phyloP scores from a whole-genome alignment of 306 rosid species.

The Trifolium repens region DNA sequence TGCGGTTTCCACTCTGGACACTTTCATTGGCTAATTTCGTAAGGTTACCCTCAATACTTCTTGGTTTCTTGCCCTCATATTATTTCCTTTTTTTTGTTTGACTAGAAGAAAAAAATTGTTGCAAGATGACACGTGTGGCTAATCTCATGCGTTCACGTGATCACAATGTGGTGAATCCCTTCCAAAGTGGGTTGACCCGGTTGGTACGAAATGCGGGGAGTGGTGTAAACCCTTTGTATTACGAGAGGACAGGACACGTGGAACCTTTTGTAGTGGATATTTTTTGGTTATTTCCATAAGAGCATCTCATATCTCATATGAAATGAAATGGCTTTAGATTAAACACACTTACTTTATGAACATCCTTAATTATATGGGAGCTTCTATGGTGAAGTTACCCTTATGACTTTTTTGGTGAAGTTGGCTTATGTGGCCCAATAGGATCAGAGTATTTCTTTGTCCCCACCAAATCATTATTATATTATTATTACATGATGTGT shows the following conservation, averaged over 20 bases:
- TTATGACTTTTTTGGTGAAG: no score
- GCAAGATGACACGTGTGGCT: not conserved
- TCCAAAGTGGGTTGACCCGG: conserved; percentile 12
- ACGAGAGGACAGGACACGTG: not conserved
- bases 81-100: conserved; percentile 43
- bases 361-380: no score
- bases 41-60: conserved; percentile 26
- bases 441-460: no score
- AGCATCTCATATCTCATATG: no score
- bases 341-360: no score
- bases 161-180: not conserved
- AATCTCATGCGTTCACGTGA: conserved; percentile 50
- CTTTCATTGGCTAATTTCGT: conserved; percentile 33
- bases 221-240: conserved; percentile 29
- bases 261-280: not conserved
- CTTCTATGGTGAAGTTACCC: no score
- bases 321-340: no score
- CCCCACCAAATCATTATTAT: no score
- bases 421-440: no score
- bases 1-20: conserved; percentile 42
- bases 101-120: not conserved
- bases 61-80: not conserved
- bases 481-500: no score
- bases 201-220: conserved; percentile 38
- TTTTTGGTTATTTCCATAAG: no score